These are phyloP conservation scores for Ananas comosus DNA, from an alignment of 176 grass and related monocot species.

Conservation along the genomic window DNA sequence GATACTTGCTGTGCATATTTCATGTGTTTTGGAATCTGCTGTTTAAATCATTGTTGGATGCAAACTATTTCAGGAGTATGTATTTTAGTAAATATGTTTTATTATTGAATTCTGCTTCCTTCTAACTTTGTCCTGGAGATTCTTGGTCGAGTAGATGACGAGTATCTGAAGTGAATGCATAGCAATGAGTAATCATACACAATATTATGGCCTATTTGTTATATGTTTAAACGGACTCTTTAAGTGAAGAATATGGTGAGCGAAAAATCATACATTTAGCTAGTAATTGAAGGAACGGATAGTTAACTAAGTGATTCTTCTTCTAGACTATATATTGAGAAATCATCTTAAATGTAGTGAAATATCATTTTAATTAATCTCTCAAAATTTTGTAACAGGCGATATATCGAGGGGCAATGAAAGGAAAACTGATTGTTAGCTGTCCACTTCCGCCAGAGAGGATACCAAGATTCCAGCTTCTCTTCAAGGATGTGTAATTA, in stretches of 20 bases:
- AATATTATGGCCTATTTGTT: no score
- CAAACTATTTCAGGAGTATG: not conserved
- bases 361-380: not conserved
- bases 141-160: no score
- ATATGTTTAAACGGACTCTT: no score
- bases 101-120: no score
- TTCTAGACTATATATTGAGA: not conserved
- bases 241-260: no score
- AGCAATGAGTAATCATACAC: no score
- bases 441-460: constrained; percentile 77
- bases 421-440: constrained; percentile 78
- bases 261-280: no score
- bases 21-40: not conserved
- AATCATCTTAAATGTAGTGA: not conserved
- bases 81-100: not conserved
- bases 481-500: constrained; percentile 78
- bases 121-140: no score
- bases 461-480: constrained; percentile 65
- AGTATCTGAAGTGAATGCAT: not conserved
- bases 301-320: not conserved
- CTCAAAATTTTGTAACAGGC: constrained; percentile 22
- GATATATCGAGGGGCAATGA: constrained; percentile 87
- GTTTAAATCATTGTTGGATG: not conserved
- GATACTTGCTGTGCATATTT: not conserved
- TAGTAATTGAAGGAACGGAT: no score